Evolutionary conservation across 345 rosid genomes (phyloP).

Genomic region (Gossypium sturtianum): DNA sequence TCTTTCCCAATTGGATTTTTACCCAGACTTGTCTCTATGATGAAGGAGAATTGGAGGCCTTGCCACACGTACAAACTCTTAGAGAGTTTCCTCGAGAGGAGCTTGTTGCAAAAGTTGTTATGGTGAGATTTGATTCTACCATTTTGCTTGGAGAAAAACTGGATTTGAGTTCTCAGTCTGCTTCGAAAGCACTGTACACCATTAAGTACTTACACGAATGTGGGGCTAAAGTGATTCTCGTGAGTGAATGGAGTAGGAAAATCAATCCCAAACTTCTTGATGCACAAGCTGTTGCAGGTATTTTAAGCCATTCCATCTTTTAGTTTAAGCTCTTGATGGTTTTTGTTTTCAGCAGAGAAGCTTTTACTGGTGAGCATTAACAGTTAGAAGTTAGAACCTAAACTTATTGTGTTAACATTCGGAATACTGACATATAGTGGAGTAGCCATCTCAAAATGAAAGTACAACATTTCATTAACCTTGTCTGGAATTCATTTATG

Average conservation of each 20-base stretch:
- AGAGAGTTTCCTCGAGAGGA: conserved; percentile 41
- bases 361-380: not conserved
- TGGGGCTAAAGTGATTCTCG: conserved; percentile 50
- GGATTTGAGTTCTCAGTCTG: conserved; percentile 27
- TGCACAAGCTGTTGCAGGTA: conserved; percentile 45
- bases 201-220: conserved; percentile 41
- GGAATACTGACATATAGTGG: not conserved
- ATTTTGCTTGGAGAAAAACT: conserved; percentile 36
- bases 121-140: conserved; percentile 62
- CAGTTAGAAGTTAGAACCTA: not conserved
- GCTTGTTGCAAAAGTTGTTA: conserved; percentile 52
- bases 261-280: conserved; percentile 24
- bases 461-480: not conserved
- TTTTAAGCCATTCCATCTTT: not conserved
- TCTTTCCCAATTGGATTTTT: conserved; percentile 11
- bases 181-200: conserved; percentile 37
- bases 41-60: conserved; percentile 25
- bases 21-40: conserved; percentile 27
- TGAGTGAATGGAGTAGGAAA: conserved; percentile 43
- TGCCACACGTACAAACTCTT: conserved; percentile 61
- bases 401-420: not conserved
- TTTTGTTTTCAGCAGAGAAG: not conserved
- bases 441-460: not conserved
- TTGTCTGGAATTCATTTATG: not conserved
- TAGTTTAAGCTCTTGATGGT: not conserved